A percentile compares a stretch with the other conserved stretches of the same genome.
These are phyloP conservation scores for Rosellinia necatrix DNA, from an alignment of 2,329 filamentous ascomycete species.

Conservation along the genomic window DNA sequence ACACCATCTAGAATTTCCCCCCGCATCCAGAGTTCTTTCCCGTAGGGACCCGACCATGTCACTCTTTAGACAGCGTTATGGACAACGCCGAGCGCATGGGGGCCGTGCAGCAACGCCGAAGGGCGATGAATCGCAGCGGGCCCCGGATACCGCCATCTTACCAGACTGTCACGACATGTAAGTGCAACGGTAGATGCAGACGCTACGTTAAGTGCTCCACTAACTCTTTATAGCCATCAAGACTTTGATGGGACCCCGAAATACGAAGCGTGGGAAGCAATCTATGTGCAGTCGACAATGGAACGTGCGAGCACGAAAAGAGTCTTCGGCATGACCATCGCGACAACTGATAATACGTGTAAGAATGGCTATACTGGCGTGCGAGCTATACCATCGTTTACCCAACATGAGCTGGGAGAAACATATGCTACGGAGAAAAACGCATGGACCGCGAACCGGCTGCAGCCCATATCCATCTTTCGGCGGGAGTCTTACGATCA, in stretches of 20 bases:
- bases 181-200: too few species aligned
- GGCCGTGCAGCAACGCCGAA: too few species aligned
- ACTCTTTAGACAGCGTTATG: too few species aligned
- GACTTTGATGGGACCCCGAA: neutral
- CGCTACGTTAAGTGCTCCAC: too few species aligned
- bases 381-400: conserved; percentile 24
- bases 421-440: conserved; percentile 11
- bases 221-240: conserved; percentile 3
- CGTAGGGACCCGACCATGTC: too few species aligned
- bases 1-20: too few species aligned
- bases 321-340: conserved; percentile 21
- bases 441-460: conserved; percentile 1
- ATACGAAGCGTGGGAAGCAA: conserved; percentile 24
- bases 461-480: neutral
- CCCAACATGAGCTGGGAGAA: conserved; percentile 22
- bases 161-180: too few species aligned
- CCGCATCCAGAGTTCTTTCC: too few species aligned
- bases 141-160: too few species aligned
- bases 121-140: too few species aligned
- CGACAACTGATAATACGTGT: conserved; percentile 8
- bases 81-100: too few species aligned
- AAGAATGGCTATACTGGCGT: conserved; percentile 28
- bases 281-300: conserved; percentile 22
- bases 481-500: conserved; percentile 18
- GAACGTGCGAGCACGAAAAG: conserved; percentile 17